Conservation (phyloP, 352 stramenopile species). For the Phytophthora chlamydospora region DNA sequence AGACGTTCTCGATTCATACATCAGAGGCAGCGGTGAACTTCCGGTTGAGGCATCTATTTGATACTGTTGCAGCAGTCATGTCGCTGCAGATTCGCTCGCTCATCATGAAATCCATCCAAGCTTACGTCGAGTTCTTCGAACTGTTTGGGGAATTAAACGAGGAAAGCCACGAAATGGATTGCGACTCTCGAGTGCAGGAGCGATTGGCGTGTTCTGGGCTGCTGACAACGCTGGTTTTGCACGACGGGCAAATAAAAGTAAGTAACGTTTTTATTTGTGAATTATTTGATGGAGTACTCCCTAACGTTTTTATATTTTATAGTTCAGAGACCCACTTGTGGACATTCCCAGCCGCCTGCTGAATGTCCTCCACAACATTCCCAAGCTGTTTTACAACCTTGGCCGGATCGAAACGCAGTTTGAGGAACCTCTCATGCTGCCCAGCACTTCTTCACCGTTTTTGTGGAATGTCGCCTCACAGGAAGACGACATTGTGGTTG, state of each 20-base stretch:
- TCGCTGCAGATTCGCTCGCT: conserved; percentile 74
- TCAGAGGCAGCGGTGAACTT: conserved; percentile 30
- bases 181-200: not conserved
- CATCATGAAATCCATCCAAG: conserved; percentile 64
- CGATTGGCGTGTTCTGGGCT: conserved; percentile 8
- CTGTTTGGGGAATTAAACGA: conserved; percentile 38
- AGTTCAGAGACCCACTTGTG: conserved; percentile 57
- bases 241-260: conserved; percentile 33
- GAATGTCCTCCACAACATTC: conserved; percentile 73
- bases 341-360: conserved; percentile 65
- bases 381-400: conserved; percentile 69
- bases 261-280: not conserved
- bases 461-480: conserved; percentile 74
- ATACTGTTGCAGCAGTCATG: conserved; percentile 72
- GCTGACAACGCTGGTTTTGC: conserved; percentile 29
- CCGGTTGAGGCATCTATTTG: conserved; percentile 58
- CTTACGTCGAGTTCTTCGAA: conserved; percentile 76
- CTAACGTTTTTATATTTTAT: not conserved
- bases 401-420: conserved; percentile 75
- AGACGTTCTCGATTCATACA: conserved; percentile 35
- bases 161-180: conserved; percentile 8
- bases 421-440: conserved; percentile 35
- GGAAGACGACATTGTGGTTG: conserved; percentile 60
- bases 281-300: not conserved
- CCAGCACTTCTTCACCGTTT: conserved; percentile 48